Evolutionary conservation across 164 flowering plant genomes (phyloP).

Genomic region (Annona squamosa): DNA sequence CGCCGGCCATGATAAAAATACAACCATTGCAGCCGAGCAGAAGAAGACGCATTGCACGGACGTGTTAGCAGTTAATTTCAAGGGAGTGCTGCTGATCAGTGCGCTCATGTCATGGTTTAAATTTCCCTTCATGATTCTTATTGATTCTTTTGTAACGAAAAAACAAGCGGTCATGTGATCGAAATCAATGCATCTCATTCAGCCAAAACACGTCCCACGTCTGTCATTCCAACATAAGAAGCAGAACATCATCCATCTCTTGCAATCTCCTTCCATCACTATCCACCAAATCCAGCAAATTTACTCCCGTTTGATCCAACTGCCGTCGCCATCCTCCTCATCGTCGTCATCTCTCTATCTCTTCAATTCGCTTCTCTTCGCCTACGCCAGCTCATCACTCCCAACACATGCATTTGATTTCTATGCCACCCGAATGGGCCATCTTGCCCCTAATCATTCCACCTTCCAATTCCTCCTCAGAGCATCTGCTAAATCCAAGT

Average conservation of each 20-base stretch:
- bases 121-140: too few species aligned
- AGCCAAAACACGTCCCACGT: conserved; percentile 2
- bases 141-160: too few species aligned
- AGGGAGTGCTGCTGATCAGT: too few species aligned
- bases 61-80: too few species aligned
- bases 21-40: too few species aligned
- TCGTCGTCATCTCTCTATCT: conserved; percentile 11
- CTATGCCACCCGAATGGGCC: conserved; percentile 18
- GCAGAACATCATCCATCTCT: conserved; percentile 7
- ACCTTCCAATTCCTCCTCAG: conserved; percentile 25
- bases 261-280: conserved; percentile 18
- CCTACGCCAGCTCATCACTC: conserved; percentile 14
- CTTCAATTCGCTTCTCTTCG: conserved; percentile 21
- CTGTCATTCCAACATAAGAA: conserved; percentile 1
- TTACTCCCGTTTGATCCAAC: conserved; percentile 12
- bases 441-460: conserved; percentile 8
- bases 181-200: conserved; percentile 10
- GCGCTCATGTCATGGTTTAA: too few species aligned
- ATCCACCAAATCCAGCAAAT: conserved; percentile 21
- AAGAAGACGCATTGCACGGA: too few species aligned
- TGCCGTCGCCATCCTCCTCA: neutral
- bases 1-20: too few species aligned
- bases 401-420: conserved; percentile 19
- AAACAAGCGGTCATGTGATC: neutral
- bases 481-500: conserved; percentile 14